Evolutionary conservation across 495 filamentous ascomycete genomes (phyloP).

Genomic region (Aspergillus bertholletiae): DNA sequence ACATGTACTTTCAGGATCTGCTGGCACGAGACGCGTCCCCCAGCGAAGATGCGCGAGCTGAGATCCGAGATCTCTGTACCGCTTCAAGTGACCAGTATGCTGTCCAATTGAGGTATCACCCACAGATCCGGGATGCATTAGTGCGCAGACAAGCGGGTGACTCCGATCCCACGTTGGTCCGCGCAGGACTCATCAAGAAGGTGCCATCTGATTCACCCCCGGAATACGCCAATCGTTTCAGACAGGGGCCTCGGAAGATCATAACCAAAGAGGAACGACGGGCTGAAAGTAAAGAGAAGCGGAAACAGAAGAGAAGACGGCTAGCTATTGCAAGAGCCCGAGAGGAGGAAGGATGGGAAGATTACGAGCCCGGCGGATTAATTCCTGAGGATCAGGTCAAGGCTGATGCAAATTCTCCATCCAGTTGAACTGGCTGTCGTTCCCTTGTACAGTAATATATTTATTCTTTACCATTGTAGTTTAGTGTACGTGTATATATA

Average conservation of each 20-base stretch:
- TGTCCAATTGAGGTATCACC: constrained; percentile 28
- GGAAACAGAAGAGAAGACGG: constrained; percentile 20
- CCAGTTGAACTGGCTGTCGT: neutral
- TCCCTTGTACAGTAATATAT: constrained; percentile 1
- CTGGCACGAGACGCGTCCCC: constrained; percentile 21
- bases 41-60: constrained; percentile 17
- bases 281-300: constrained; percentile 14
- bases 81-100: constrained; percentile 29
- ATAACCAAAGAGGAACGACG: constrained; percentile 12
- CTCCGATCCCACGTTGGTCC: neutral
- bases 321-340: constrained; percentile 13
- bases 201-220: neutral
- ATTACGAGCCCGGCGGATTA: constrained; percentile 18
- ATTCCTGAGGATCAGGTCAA: constrained; percentile 6
- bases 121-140: constrained; percentile 15
- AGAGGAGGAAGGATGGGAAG: constrained; percentile 23
- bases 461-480: neutral
- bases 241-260: neutral
- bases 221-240: neutral
- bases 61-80: constrained; percentile 29
- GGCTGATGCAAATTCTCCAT: neutral
- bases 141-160: constrained; percentile 9
- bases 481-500: no score
- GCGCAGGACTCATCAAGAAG: neutral
- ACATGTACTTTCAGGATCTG: constrained; percentile 40